Conservation (phyloP, 108 stramenopile species). For the Cafeteria roenbergensis region DNA sequence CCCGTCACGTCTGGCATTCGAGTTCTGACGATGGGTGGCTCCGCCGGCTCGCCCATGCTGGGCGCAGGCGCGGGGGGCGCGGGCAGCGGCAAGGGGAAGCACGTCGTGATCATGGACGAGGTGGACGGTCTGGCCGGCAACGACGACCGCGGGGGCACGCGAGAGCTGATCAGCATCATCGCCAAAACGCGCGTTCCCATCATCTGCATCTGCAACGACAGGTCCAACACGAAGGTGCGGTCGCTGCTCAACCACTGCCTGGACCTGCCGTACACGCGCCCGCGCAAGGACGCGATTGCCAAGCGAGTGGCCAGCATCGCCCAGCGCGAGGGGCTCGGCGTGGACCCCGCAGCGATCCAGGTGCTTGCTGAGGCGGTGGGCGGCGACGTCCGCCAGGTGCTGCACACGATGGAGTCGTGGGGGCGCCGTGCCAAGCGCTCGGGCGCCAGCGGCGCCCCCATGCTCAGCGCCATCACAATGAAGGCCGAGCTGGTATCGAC, state of each 20-base stretch:
- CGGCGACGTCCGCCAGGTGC: conserved; percentile 69
- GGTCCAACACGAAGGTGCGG: conserved; percentile 65
- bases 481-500: conserved; percentile 53
- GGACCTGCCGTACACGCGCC: conserved; percentile 71
- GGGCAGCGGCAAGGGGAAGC: conserved; percentile 22
- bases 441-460: conserved; percentile 24
- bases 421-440: too few relatives aligned
- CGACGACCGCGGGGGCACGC: conserved; percentile 75
- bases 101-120: conserved; percentile 94
- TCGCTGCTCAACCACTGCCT: conserved; percentile 74
- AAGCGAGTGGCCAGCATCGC: conserved; percentile 24
- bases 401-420: conserved; percentile 94
- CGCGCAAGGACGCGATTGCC: conserved; percentile 60
- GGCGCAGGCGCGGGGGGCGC: too few relatives aligned
- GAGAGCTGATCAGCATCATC: conserved; percentile 85
- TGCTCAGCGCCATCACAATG: conserved; percentile 61
- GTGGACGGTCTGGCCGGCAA: conserved; percentile 98
- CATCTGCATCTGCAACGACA: conserved; percentile 96
- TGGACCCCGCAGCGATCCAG: conserved; percentile 73
- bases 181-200: conserved; percentile 80
- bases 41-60: neutral
- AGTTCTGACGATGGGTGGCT: neutral
- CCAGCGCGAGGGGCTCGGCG: conserved; percentile 53
- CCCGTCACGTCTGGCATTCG: conserved; percentile 43
- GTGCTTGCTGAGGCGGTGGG: conserved; percentile 80